phyloP scores from a whole-genome alignment of 345 rosid species.

The Dovyalis caffra region DNA sequence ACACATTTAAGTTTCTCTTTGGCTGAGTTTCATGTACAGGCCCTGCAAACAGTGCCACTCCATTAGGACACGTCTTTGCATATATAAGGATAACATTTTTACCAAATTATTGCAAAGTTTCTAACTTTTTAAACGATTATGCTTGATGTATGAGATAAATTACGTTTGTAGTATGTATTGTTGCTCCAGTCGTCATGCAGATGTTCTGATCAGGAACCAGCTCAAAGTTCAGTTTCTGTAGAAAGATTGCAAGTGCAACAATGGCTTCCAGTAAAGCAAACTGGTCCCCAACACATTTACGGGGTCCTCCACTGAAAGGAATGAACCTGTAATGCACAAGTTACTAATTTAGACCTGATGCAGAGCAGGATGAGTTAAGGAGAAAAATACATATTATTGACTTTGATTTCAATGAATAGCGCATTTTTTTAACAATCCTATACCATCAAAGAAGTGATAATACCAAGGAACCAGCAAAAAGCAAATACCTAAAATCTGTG shows the following conservation, averaged over 20 bases:
- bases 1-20: slow-evolving; percentile 32
- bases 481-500: slow-evolving; percentile 77
- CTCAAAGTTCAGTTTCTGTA: slow-evolving; percentile 72
- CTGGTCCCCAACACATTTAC: slow-evolving; percentile 94
- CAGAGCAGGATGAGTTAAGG: neutral
- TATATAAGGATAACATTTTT: neutral
- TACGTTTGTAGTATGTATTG: slow-evolving; percentile 88
- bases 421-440: neutral
- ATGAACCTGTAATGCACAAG: slow-evolving; percentile 53
- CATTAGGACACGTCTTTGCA: neutral
- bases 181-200: slow-evolving; percentile 94
- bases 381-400: neutral
- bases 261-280: slow-evolving; percentile 90
- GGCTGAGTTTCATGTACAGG: slow-evolving; percentile 71
- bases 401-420: neutral
- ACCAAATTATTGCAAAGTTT: neutral
- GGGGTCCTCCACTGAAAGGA: slow-evolving; percentile 97
- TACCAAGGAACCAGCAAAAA: neutral
- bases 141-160: neutral
- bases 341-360: slow-evolving; percentile 4
- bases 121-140: neutral
- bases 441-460: neutral
- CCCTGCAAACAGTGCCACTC: slow-evolving; percentile 52
- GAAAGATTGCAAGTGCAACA: slow-evolving; percentile 71
- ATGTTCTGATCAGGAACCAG: slow-evolving; percentile 85